Evolutionary conservation across 2,329 filamentous ascomycete genomes (phyloP).

Genomic region (Fusarium protoensiforme): DNA sequence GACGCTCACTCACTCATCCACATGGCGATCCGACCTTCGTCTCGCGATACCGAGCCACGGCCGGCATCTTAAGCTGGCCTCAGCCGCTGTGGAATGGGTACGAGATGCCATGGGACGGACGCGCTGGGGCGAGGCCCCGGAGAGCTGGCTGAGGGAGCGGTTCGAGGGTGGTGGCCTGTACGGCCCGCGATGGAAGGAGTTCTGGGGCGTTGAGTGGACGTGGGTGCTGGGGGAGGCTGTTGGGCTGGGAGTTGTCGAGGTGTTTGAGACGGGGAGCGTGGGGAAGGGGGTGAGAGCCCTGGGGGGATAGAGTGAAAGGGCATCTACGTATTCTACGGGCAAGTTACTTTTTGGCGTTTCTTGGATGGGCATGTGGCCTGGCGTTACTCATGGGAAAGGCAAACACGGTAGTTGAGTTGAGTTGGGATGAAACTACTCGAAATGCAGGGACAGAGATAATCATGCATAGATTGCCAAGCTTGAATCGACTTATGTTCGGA

Average conservation of each 20-base stretch:
- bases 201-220: conserved; percentile 75
- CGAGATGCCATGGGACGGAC: conserved; percentile 68
- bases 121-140: conserved; percentile 71
- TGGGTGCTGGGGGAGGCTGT: conserved; percentile 79
- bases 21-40: conserved; percentile 51
- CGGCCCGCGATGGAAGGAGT: conserved; percentile 69
- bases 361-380: not conserved
- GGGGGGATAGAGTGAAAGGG: conserved; percentile 32
- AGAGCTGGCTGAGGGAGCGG: conserved; percentile 70
- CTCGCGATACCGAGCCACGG: conserved; percentile 76
- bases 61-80: conserved; percentile 72
- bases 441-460: not conserved
- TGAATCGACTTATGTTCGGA: not conserved
- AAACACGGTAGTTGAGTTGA: not conserved
- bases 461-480: not conserved
- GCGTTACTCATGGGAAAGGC: not conserved
- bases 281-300: conserved; percentile 70
- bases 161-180: conserved; percentile 73
- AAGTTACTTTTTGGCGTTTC: not conserved
- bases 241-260: conserved; percentile 75
- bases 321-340: not conserved
- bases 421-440: not conserved
- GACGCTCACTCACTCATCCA: conserved; percentile 41
- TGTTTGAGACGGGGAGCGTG: conserved; percentile 81
- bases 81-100: conserved; percentile 71